Base-by-base conservation (phyloP, 441 rosid species). In the Eruca vesicaria region DNA sequence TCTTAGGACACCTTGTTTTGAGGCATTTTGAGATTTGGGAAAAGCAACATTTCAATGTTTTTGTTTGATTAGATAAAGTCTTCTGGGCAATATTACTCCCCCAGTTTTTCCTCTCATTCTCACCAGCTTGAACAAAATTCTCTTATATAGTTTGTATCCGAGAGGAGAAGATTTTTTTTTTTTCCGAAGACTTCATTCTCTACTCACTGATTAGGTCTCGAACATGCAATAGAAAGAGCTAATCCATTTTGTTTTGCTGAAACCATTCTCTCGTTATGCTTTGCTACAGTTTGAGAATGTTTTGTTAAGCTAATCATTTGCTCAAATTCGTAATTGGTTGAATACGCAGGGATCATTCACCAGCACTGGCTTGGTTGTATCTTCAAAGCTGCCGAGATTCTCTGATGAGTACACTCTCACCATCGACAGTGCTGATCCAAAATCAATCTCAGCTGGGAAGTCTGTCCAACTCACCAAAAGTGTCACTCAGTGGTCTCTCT, bases 371-470 rank as follows among this genome's bases (percentile, higher is more conserved):
- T 80, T 95, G 85, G 84, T 86, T 63, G 86, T 95, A 66, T 91
- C 97, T 63, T 92, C 98, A 45, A 92, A 92, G 80, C 74, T 92
- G 76, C 96, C 98, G 3, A 92, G 97, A 80, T 95, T 92, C 86
- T 91, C 98, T 7, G 91, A 90, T 84, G 79, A 79, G 68, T 95
- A 92, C 84, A 91, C 93, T 3, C 89, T 95, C 19, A 84, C 83
- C 59, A 87, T 92, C 45, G 92, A 84, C 1, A 95, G 98, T 77
- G 91, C 99, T 50, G 98, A 91, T 83, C 92, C 97, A 5, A 86
- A 91, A 74, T 91, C 99, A 45, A 86, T 91, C 76, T 86, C 99
- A 64, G 97, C 98, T 16, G 92, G 97, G 73, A 87, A 89, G 81
- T 85, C 91, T 6, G 96, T 87, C 21, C 82, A 91, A 68, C 60